Evolutionary conservation across 2,329 filamentous ascomycete species (phyloP).

Genomic region (Xylariaceae sp.): DNA sequence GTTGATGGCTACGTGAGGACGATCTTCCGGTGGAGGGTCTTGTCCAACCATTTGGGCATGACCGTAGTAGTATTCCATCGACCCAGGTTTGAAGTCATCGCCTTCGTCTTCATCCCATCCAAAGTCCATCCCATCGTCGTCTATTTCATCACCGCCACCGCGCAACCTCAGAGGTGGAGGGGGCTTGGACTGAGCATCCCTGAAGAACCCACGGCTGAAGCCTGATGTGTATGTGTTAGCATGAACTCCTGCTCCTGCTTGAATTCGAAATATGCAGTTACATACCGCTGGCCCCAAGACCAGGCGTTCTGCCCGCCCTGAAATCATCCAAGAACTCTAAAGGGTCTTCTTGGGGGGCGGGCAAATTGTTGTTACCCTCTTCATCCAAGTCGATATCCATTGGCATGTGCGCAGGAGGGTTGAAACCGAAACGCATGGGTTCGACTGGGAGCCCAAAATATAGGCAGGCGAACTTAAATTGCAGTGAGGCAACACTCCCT

Average conservation of each 20-base stretch:
- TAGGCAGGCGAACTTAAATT: slow-evolving; percentile 40
- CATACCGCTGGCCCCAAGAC: too few relatives aligned
- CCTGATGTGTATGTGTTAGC: too few relatives aligned
- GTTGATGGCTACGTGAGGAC: too few relatives aligned
- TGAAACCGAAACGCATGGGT: slow-evolving; percentile 29
- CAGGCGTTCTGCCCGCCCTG: slow-evolving; percentile 1
- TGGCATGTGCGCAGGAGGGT: slow-evolving; percentile 1
- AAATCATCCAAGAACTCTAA: slow-evolving; percentile 20
- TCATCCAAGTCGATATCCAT: slow-evolving; percentile 8
- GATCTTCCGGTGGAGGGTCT: too few relatives aligned
- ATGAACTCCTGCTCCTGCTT: too few relatives aligned
- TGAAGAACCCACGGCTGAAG: too few relatives aligned
- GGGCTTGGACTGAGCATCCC: neutral
- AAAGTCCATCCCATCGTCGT: slow-evolving; percentile 3
- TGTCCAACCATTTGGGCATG: too few relatives aligned
- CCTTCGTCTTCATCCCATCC: too few relatives aligned
- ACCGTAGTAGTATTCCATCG: too few relatives aligned
- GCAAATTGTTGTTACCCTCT: slow-evolving; percentile 1
- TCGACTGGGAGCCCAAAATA: slow-evolving; percentile 44
- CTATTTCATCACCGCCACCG: slow-evolving; percentile 8
- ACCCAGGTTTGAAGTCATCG: too few relatives aligned
- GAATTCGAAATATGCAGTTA: too few relatives aligned
- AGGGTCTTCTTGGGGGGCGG: slow-evolving; percentile 7
- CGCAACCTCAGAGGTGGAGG: slow-evolving; percentile 6
- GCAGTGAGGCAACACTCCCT: slow-evolving; percentile 22